Evolutionary conservation across 331 rosid genomes (phyloP).

Genomic region (Quercus lobata): DNA sequence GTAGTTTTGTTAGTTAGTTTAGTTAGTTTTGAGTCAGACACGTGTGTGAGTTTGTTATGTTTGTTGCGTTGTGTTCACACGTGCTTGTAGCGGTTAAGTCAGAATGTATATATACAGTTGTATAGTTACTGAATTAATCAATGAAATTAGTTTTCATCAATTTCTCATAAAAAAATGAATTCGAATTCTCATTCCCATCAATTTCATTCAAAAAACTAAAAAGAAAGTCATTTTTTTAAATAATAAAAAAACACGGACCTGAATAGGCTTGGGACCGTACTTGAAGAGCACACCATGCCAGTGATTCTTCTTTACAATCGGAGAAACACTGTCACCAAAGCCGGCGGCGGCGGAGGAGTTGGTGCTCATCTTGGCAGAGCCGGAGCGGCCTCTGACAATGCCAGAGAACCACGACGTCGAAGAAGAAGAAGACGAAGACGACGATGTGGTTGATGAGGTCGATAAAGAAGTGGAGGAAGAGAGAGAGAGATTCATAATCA

Average conservation of each 20-base stretch:
- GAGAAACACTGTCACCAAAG: conserved; percentile 32
- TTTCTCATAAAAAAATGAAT: too few species aligned
- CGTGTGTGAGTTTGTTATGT: too few species aligned
- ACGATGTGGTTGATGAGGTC: conserved; percentile 2
- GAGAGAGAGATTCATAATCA: conserved; percentile 54
- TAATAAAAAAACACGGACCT: conserved; percentile 35
- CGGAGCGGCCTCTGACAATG: conserved; percentile 72
- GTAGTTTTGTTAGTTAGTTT: too few species aligned
- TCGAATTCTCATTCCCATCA: background rate
- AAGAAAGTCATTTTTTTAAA: too few species aligned
- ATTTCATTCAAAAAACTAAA: background rate
- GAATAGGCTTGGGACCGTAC: conserved; percentile 56
- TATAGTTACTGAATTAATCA: too few species aligned
- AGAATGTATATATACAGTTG: too few species aligned
- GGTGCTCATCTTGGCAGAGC: conserved; percentile 35
- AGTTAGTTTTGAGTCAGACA: too few species aligned
- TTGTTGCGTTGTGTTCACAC: too few species aligned
- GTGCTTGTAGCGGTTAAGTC: too few species aligned
- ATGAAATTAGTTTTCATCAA: too few species aligned
- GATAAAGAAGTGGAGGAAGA: conserved; percentile 31
- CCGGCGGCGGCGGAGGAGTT: conserved; percentile 27
- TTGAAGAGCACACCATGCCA: conserved; percentile 80
- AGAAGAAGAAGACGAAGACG: conserved; percentile 28
- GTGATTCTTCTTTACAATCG: conserved; percentile 70
- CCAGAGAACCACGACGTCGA: conserved; percentile 85